Evolutionary conservation across 2,329 filamentous ascomycete genomes (phyloP).

Genomic region (Colletotrichum sp.): DNA sequence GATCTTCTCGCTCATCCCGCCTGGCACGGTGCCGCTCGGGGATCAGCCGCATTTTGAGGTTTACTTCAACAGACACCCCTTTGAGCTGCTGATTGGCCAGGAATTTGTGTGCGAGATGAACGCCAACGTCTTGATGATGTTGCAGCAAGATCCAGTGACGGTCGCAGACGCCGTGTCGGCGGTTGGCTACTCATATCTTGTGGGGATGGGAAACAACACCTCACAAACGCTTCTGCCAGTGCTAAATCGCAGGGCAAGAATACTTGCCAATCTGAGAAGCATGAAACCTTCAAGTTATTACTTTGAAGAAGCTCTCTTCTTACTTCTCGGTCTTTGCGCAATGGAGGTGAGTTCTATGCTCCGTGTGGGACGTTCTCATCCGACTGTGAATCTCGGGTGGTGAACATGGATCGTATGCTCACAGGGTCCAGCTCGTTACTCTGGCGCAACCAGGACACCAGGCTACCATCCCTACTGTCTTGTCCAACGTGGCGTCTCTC

Average conservation of each 20-base stretch:
- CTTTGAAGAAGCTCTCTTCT: conserved; percentile 30
- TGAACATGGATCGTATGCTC: background rate
- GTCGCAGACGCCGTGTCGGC: conserved; percentile 33
- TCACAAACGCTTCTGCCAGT: conserved; percentile 23
- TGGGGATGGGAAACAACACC: conserved; percentile 5
- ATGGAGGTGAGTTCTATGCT: conserved; percentile 28
- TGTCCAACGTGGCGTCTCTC: conserved; percentile 27
- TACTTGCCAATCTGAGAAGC: conserved; percentile 28
- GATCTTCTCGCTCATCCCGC: conserved; percentile 26
- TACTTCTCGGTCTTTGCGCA: conserved; percentile 31
- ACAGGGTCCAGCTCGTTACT: conserved; percentile 18
- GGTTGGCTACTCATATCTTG: conserved; percentile 32
- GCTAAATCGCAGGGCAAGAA: conserved; percentile 31
- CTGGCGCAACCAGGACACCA: conserved; percentile 17
- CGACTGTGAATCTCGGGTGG: background rate
- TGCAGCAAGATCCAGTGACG: conserved; percentile 30
- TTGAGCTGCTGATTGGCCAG: conserved; percentile 30
- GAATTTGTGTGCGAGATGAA: conserved; percentile 38
- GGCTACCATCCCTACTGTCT: conserved; percentile 26
- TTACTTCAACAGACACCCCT: conserved; percentile 34
- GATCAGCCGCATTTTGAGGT: conserved; percentile 32
- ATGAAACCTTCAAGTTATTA: conserved; percentile 26
- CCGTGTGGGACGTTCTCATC: conserved; percentile 1
- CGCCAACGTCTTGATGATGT: conserved; percentile 30
- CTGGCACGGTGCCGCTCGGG: conserved; percentile 26